Percentiles rank a stretch among this genome's conserved stretches.
These are phyloP conservation scores for Xylariaceae sp. DNA, from an alignment of 2,329 filamentous ascomycete genomes.

Conservation along the genomic window DNA sequence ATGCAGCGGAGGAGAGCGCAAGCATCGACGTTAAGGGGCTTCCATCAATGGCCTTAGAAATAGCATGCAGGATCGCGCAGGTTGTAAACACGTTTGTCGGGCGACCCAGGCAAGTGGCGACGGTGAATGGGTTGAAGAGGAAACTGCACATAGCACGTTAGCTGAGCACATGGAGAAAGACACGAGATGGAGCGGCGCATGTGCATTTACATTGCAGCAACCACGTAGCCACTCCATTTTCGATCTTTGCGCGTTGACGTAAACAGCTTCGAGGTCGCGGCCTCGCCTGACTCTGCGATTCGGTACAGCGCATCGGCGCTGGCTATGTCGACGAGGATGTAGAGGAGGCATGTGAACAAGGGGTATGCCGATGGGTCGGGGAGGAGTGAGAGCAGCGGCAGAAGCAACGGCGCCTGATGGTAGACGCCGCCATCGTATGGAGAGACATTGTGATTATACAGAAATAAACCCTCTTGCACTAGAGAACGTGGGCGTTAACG, in stretches of 20 bases:
- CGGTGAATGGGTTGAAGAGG: constrained; percentile 90
- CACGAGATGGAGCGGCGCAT: background rate
- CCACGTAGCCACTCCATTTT: constrained; percentile 67
- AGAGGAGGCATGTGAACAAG: constrained; percentile 74
- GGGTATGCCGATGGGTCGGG: constrained; percentile 65
- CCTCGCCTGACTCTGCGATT: constrained; percentile 78
- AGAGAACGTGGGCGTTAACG: constrained; percentile 9
- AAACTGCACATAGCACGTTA: constrained; percentile 52
- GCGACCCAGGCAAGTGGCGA: constrained; percentile 84
- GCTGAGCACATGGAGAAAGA: constrained; percentile 3
- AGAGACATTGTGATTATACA: constrained; percentile 93
- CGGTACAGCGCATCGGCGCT: constrained; percentile 73
- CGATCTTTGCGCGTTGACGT: constrained; percentile 72
- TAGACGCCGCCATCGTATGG: constrained; percentile 91
- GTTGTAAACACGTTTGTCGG: constrained; percentile 87
- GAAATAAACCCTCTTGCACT: constrained; percentile 95
- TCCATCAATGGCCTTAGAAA: constrained; percentile 74
- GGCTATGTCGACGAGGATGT: constrained; percentile 73
- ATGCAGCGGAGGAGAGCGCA: constrained; percentile 79
- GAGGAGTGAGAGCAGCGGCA: constrained; percentile 86
- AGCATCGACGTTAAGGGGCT: constrained; percentile 73
- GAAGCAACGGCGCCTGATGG: constrained; percentile 78
- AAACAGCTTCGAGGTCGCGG: constrained; percentile 68
- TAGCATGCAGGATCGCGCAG: constrained; percentile 77
- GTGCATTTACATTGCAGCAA: constrained; percentile 68